Evolutionary conservation across 2,329 filamentous ascomycete species (phyloP).

Genomic region (Phialophora chinensis): DNA sequence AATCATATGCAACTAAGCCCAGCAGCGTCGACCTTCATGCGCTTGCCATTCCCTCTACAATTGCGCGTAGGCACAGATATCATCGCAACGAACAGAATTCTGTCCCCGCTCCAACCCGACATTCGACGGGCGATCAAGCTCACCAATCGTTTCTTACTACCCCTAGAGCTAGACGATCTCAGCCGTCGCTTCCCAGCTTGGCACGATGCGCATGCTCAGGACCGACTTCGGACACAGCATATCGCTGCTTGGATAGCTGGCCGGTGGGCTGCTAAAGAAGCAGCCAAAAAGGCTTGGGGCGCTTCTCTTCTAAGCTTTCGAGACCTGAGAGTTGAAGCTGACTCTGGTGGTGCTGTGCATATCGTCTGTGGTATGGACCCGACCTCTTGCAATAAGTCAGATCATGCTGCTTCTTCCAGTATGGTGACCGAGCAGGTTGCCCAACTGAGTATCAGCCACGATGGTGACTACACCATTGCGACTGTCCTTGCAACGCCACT

Average conservation of each 20-base stretch:
- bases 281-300: constrained; percentile 73
- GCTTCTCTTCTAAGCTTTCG: constrained; percentile 66
- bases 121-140: constrained; percentile 44
- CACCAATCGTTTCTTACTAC: constrained; percentile 49
- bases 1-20: neutral
- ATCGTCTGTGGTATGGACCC: constrained; percentile 38
- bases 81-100: constrained; percentile 71
- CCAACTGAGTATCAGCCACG: constrained; percentile 82
- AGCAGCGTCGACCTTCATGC: constrained; percentile 18
- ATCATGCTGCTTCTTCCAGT: constrained; percentile 28
- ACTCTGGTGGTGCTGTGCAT: constrained; percentile 25
- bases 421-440: constrained; percentile 61
- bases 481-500: constrained; percentile 48
- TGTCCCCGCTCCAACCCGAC: constrained; percentile 57
- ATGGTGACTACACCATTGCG: constrained; percentile 74
- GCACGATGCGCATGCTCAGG: constrained; percentile 14
- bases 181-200: constrained; percentile 42
- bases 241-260: constrained; percentile 49
- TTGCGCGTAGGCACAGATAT: constrained; percentile 80
- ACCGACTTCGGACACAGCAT: constrained; percentile 20
- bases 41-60: constrained; percentile 63
- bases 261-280: constrained; percentile 77
- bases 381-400: neutral
- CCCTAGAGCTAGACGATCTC: constrained; percentile 49
- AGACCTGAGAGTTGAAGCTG: constrained; percentile 57